Evolutionary conservation across 345 rosid species (phyloP).

Genomic region (Eucalyptus curtisii): DNA sequence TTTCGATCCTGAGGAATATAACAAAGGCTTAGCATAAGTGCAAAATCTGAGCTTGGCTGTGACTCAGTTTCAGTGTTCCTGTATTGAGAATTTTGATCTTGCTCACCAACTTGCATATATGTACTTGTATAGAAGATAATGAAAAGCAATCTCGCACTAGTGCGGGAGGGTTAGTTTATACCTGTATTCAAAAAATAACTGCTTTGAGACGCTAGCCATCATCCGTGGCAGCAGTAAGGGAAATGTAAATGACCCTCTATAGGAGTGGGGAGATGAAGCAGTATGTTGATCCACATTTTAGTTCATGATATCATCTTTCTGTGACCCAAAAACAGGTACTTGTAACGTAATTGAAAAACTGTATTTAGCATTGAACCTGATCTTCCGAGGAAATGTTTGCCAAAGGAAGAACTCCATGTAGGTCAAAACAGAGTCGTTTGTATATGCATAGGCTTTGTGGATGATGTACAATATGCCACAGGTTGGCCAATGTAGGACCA

Average conservation of each 20-base stretch:
- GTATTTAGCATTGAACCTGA: background rate
- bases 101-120: background rate
- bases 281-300: background rate
- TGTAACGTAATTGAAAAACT: background rate
- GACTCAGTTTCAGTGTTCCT: background rate
- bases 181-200: background rate
- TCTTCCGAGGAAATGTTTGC: background rate
- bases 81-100: background rate
- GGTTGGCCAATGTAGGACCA: background rate
- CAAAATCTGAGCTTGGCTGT: background rate
- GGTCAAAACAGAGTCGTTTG: background rate
- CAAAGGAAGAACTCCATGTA: background rate
- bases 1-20: background rate
- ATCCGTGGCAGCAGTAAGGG: background rate
- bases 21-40: background rate
- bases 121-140: background rate
- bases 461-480: background rate
- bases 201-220: background rate
- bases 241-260: background rate
- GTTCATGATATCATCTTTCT: background rate
- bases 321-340: background rate
- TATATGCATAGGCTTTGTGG: background rate
- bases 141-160: background rate
- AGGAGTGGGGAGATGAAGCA: background rate
- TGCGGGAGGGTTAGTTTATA: background rate